phyloP scores from a whole-genome alignment of 306 rosid species.

The Abrus precatorius region DNA sequence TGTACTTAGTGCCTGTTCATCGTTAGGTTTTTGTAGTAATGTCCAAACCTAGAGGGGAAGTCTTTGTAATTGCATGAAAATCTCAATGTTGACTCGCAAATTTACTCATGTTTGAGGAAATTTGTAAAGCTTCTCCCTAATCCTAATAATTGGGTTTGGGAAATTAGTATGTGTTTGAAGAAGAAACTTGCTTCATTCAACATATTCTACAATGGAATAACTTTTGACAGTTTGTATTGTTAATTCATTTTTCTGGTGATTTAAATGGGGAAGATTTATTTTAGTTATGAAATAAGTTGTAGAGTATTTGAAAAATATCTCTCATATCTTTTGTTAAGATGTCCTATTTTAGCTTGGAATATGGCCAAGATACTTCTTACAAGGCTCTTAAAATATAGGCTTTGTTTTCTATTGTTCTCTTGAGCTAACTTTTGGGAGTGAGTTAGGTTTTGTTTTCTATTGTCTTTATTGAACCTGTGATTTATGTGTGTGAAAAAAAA shows the following conservation, averaged over 20 bases:
- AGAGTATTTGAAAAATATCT: too few relatives aligned
- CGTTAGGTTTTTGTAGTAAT: slow-evolving; percentile 38
- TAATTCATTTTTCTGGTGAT: neutral
- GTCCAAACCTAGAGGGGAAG: neutral
- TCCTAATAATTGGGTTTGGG: neutral
- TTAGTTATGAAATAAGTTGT: too few relatives aligned
- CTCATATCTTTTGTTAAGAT: too few relatives aligned
- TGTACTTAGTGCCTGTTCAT: neutral
- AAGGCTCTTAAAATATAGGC: too few relatives aligned
- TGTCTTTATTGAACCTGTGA: too few relatives aligned
- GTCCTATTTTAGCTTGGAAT: too few relatives aligned
- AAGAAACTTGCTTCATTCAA: neutral
- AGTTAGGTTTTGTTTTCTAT: too few relatives aligned
- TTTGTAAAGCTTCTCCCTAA: neutral
- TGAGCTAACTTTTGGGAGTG: too few relatives aligned
- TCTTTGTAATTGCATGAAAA: neutral
- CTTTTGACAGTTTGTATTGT: neutral
- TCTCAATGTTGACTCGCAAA: neutral
- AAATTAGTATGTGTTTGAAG: neutral
- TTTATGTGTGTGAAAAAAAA: too few relatives aligned
- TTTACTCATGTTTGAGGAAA: neutral
- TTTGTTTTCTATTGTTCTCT: too few relatives aligned
- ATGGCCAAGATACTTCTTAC: too few relatives aligned
- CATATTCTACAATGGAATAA: neutral
- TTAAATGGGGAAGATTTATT: neutral